A percentile compares a stretch with the other conserved stretches of the same genome.
These are phyloP conservation scores for Tripterygium wilfordii DNA, from an alignment of 177 flowering plant species.

Conservation along the genomic window DNA sequence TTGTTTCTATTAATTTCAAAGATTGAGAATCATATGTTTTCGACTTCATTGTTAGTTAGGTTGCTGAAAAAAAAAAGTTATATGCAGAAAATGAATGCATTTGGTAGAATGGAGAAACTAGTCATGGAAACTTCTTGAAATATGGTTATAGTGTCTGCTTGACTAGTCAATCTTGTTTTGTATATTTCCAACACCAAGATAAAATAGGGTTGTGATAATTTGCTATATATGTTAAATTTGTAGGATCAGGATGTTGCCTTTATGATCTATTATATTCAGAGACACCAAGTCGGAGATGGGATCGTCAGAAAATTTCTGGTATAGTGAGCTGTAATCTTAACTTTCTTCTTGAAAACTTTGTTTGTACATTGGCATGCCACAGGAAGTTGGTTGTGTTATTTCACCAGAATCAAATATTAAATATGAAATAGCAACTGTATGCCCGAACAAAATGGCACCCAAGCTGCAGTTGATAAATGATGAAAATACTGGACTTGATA, in stretches of 20 bases:
- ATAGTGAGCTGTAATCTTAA: conserved; percentile 1
- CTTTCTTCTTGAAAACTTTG: not conserved
- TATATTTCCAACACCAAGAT: not conserved
- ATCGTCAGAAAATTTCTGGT: conserved; percentile 12
- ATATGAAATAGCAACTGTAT: no score
- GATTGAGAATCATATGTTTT: not conserved
- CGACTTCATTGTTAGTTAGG: not conserved
- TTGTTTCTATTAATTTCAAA: not conserved
- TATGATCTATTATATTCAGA: conserved; percentile 31
- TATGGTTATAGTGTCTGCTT: no score
- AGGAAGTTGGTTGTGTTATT: not conserved
- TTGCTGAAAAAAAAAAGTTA: no score
- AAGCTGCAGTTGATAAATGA: no score
- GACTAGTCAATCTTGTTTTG: no score
- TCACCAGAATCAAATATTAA: no score
- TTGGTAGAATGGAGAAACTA: no score
- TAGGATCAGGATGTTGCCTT: conserved; percentile 23
- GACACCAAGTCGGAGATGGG: conserved; percentile 21
- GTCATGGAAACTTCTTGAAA: no score
- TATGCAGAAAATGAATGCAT: no score
- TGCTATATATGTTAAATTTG: not conserved
- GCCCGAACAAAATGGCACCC: no score
- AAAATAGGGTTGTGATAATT: not conserved
- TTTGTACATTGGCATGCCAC: not conserved
- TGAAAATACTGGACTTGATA: no score